These are phyloP conservation scores for Suhomyces faveliae DNA, from an alignment of 805 yeast genomes.

Conservation along the genomic window DNA sequence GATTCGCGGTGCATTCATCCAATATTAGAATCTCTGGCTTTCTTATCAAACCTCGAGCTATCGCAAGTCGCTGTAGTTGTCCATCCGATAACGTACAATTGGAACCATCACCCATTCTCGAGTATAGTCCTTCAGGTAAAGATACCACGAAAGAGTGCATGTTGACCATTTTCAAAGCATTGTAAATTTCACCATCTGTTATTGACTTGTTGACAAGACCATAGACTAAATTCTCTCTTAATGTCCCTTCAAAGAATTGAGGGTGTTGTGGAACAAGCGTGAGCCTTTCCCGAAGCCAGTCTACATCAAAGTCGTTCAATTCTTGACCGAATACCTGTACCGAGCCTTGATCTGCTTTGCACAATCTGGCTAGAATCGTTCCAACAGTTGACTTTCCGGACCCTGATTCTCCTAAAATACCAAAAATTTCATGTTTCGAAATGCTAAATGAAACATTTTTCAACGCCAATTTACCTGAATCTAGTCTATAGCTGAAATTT, in stretches of 20 bases:
- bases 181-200: slow-evolving; percentile 30
- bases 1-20: slow-evolving; percentile 89
- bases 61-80: slow-evolving; percentile 79
- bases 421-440: slow-evolving; percentile 50
- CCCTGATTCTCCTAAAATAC: slow-evolving; percentile 84
- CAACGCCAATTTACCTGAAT: slow-evolving; percentile 31
- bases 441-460: slow-evolving; percentile 45
- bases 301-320: slow-evolving; percentile 44
- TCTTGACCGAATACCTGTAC: slow-evolving; percentile 49
- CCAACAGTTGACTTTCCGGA: slow-evolving; percentile 85
- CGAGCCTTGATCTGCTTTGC: slow-evolving; percentile 36
- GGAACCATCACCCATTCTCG: slow-evolving; percentile 52
- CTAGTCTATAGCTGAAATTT: slow-evolving; percentile 48
- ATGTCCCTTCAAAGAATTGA: slow-evolving; percentile 67
- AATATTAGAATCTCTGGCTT: slow-evolving; percentile 64
- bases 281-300: slow-evolving; percentile 50
- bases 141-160: slow-evolving; percentile 53
- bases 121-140: slow-evolving; percentile 58
- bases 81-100: slow-evolving; percentile 74
- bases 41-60: slow-evolving; percentile 77
- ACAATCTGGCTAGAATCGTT: slow-evolving; percentile 54
- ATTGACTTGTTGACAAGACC: slow-evolving; percentile 36
- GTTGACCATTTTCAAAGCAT: slow-evolving; percentile 45
- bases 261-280: slow-evolving; percentile 79
- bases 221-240: slow-evolving; percentile 68